Conservation (phyloP, 805 yeast species). For the Candida morakotiae region DNA sequence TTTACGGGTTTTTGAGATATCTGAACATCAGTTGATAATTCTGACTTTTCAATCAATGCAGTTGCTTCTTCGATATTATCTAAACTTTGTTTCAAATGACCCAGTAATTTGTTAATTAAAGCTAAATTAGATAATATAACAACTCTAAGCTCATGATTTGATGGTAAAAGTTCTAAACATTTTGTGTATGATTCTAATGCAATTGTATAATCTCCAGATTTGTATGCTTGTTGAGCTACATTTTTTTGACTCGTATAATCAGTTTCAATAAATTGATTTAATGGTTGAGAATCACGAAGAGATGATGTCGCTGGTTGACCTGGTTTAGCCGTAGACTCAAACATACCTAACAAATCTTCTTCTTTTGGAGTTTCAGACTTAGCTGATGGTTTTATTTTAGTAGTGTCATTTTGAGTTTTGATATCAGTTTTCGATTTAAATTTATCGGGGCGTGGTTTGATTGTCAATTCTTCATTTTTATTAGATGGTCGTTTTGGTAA, state of each 20-base stretch:
- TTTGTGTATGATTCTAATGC: slow-evolving; percentile 61
- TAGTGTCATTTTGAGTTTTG: background rate
- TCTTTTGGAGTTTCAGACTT: slow-evolving; percentile 7
- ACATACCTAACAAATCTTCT: slow-evolving; percentile 28
- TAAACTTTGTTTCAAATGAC: slow-evolving; percentile 23
- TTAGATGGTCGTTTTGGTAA: background rate
- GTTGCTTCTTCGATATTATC: slow-evolving; percentile 47
- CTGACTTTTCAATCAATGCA: slow-evolving; percentile 22
- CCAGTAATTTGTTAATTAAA: slow-evolving; percentile 11
- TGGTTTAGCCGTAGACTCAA: slow-evolving; percentile 4
- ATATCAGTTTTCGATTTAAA: background rate
- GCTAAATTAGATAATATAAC: slow-evolving; percentile 76
- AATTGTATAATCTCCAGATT: slow-evolving; percentile 74
- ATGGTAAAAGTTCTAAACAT: slow-evolving; percentile 50
- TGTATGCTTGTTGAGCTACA: slow-evolving; percentile 61
- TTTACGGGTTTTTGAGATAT: slow-evolving; percentile 51
- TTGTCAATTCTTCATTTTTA: background rate
- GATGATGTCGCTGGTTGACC: background rate
- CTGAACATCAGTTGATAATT: slow-evolving; percentile 19
- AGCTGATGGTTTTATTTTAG: background rate
- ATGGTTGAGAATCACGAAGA: slow-evolving; percentile 13
- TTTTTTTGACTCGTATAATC: slow-evolving; percentile 46
- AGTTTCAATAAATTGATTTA: slow-evolving; percentile 37
- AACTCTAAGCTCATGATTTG: slow-evolving; percentile 59
- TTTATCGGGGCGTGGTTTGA: slow-evolving; percentile 1